Base-by-base conservation (phyloP, 2,329 filamentous ascomycete genomes). In the Colletotrichum sp. region DNA sequence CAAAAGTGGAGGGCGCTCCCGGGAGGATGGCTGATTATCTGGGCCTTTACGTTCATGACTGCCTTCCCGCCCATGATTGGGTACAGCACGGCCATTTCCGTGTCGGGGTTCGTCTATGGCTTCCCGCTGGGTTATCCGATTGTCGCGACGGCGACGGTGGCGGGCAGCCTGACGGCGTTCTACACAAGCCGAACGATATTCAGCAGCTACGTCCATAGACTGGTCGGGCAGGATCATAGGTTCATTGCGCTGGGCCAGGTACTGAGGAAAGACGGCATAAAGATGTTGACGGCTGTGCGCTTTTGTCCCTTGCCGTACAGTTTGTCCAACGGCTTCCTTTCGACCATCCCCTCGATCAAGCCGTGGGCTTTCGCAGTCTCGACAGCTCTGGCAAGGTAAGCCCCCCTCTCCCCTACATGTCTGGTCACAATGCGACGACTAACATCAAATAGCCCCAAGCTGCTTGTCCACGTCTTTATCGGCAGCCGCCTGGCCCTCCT, bases 231-330 rank as follows among this genome's bases (percentile, higher is more conserved):
- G 78, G 96, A 99, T 85, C 93, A 92, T 82, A 92, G 96, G 68
- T 99, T 99, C 83, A 92, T 97, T 12, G 97, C 97, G 6, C 90
- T 99, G 30, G 92, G 94, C 26, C 90, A 98, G 80, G 97, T 97
- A 9, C 88, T 99, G 77, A 95, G 98, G 78, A 93, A 95, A 81
- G 97, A 99, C 81, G 97, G 97, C 1, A 85, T 99, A 67, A 94
- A 95, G 80, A 92, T 99, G 70, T 89, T 99, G 61, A 93, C 95
- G 77, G 98, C 97, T 90, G 97, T 99, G 80, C 92, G 97, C 34
- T 90, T 99, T 78, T 99, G 96, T 81, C 97, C 97, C 3, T 84
- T 99, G 76, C 97, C 97, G 16, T 99, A 98, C 84, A 97, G 94
- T 68, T 88, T 99, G 79, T 96, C 94, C 82, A 99, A 99, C 82